Conservation (phyloP, 139 green algal genomes). For the Coelastrella sp. region DNA sequence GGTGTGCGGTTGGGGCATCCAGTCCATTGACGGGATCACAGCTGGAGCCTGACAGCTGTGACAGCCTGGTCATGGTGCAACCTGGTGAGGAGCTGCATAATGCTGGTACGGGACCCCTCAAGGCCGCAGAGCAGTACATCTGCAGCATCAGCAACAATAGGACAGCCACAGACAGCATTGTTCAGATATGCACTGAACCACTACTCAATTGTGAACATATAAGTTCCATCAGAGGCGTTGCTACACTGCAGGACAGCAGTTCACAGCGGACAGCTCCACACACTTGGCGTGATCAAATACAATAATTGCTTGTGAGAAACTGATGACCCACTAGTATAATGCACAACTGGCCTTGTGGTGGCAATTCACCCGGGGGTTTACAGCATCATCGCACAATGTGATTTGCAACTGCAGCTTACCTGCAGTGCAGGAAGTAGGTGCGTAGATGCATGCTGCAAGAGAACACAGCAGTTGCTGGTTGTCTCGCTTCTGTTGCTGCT, state of each 20-base stretch:
- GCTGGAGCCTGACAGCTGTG: background rate
- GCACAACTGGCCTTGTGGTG: no score
- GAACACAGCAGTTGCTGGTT: background rate
- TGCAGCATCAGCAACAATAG: background rate
- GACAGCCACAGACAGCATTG: background rate
- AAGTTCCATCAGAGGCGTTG: no score
- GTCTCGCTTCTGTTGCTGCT: background rate
- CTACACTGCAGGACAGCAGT: no score
- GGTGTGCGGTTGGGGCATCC: conserved; percentile 13
- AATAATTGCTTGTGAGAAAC: no score
- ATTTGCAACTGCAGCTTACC: background rate
- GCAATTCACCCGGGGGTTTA: background rate
- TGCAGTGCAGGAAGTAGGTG: conserved; percentile 43
- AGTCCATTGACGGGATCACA: background rate
- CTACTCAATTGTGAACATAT: no score
- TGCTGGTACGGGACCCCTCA: background rate
- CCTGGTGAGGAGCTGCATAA: background rate
- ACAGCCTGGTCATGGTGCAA: background rate
- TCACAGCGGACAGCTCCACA: no score
- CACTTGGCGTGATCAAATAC: no score
- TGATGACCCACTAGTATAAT: no score
- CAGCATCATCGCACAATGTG: background rate
- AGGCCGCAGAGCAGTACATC: background rate
- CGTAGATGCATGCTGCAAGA: conserved; percentile 14
- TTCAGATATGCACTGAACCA: no score